phyloP scores from a whole-genome alignment of 345 rosid genomes.

The Moringa oleifera region DNA sequence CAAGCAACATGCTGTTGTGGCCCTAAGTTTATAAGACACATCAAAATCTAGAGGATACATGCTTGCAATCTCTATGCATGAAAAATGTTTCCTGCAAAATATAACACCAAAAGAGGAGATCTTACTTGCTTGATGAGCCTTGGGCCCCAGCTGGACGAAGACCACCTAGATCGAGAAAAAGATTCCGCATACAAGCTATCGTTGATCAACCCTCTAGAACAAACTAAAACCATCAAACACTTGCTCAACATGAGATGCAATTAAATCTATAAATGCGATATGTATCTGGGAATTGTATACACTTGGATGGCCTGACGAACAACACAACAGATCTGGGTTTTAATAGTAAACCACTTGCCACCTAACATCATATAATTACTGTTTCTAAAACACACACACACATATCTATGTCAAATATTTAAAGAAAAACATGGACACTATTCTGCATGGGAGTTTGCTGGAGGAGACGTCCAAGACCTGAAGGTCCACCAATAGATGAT shows the following conservation, averaged over 20 bases:
- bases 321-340: no score
- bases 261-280: neutral
- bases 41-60: no score
- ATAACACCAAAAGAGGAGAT: neutral
- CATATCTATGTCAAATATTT: no score
- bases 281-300: neutral
- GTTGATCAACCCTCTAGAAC: conserved; percentile 66
- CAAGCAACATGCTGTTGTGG: neutral
- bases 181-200: conserved; percentile 77
- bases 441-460: no score
- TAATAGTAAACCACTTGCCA: neutral
- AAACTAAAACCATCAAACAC: conserved; percentile 13
- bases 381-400: no score
- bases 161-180: conserved; percentile 72
- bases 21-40: no score
- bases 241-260: neutral
- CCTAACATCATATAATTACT: neutral
- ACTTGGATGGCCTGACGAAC: neutral
- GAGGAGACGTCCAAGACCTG: neutral
- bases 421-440: no score
- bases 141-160: conserved; percentile 87
- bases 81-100: neutral
- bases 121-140: conserved; percentile 82
- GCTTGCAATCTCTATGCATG: neutral
- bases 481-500: no score